Evolutionary conservation across 805 yeast species (phyloP), one percentile per base, ranked within the genome.

Genomic region (Sungouiozyma intestinalis): DNA sequence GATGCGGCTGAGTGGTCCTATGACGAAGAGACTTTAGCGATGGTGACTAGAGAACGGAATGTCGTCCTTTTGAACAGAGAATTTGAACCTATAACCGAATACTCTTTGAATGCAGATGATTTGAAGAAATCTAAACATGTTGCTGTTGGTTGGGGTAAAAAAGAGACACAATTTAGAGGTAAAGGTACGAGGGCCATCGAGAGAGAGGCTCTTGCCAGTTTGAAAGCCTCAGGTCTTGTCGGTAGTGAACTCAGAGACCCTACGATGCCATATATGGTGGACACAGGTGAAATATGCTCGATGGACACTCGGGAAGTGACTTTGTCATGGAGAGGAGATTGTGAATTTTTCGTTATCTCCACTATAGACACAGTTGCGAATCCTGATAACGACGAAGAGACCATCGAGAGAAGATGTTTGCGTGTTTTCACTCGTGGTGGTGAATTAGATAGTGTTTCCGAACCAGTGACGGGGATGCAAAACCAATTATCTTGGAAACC

Each of bases 121-220:
- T 68, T 88, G 38, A 59, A 65, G 29, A 64, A 76, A 39, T 79
- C 87, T 2, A 80, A 79, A 50, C 95, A 92, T 57, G 96, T 92
- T 32, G 81, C 90, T 20, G 96, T 92, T 35, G 99, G 99, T 19
- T 92, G 99, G 99, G 99, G 99, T 56, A 84, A 82, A 47, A 80
- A 81, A 51, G 97, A 90, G 60, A 92, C 99, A 0, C 99, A 92
- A 64, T 92, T 92, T 62, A 79, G 82, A 62, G 99, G 99, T 40
- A 80, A 75, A 55, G 98, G 98, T 48, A 92, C 84, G 24, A 81
- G 80, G 53, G 86, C 83, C 6, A 56, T 75, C 46, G 94, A 83
- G 63, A 72, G 90, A 62, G 82, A 57, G 19, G 71, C 73, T 5
- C 48, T 68, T 33, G 69, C 79, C 54, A 58, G 69, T 45, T 56